Evolutionary conservation across 208 protist species (phyloP).

Genomic region (Leishmania turanica): DNA sequence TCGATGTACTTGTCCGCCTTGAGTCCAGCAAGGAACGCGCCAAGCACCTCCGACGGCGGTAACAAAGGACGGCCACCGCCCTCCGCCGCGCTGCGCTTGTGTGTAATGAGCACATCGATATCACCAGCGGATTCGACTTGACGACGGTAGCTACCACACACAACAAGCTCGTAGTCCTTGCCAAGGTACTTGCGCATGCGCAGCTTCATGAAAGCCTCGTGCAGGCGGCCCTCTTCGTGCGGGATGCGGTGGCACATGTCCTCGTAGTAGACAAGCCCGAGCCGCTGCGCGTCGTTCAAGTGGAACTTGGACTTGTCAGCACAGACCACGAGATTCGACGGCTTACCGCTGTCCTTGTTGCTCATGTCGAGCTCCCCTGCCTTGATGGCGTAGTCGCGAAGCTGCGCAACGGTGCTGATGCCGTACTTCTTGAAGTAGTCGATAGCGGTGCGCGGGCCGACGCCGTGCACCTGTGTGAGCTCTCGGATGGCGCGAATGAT

Average conservation of each 20-base stretch:
- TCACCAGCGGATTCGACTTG: constrained; percentile 67
- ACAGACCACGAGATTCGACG: constrained; percentile 9
- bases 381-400: constrained; percentile 52
- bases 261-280: constrained; percentile 83
- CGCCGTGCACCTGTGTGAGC: constrained; percentile 84
- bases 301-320: constrained; percentile 41
- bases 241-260: constrained; percentile 85
- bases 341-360: constrained; percentile 36
- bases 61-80: not conserved
- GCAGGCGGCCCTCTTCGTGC: constrained; percentile 74
- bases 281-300: constrained; percentile 70
- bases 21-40: constrained; percentile 56
- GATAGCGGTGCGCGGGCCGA: constrained; percentile 85
- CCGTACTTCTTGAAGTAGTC: constrained; percentile 71
- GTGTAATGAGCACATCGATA: constrained; percentile 88
- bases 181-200: constrained; percentile 74
- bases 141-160: constrained; percentile 87
- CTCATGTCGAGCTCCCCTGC: constrained; percentile 32
- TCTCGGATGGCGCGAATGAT: constrained; percentile 78
- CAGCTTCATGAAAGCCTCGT: constrained; percentile 83
- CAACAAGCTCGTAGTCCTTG: constrained; percentile 63
- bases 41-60: constrained; percentile 53
- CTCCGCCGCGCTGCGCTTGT: constrained; percentile 22
- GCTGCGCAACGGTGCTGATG: constrained; percentile 67
- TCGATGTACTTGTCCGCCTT: constrained; percentile 79